These are phyloP conservation scores for Paspalum vaginatum DNA, from an alignment of 176 grass and related monocot species.

Conservation along the genomic window DNA sequence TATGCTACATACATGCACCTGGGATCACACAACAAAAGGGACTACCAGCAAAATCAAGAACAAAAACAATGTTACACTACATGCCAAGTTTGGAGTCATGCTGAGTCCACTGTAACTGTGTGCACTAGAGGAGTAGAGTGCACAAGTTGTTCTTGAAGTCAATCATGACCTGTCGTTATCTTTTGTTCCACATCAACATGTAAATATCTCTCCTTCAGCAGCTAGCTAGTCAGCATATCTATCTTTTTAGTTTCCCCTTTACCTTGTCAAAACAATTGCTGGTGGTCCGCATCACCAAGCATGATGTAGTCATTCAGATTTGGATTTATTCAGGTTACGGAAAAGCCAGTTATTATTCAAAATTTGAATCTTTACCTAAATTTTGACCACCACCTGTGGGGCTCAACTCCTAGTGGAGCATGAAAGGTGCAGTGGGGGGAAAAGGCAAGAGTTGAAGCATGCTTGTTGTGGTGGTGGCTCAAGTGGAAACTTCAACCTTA, in stretches of 20 bases:
- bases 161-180: slow-evolving; percentile 28
- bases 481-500: slow-evolving; percentile 49
- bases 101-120: slow-evolving; percentile 6
- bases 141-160: slow-evolving; percentile 24
- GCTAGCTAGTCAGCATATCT: slow-evolving; percentile 38
- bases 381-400: slow-evolving; percentile 28
- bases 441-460: slow-evolving; percentile 45
- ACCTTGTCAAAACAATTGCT: slow-evolving; percentile 42
- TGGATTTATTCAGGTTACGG: slow-evolving; percentile 40
- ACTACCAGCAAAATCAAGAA: neutral
- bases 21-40: neutral
- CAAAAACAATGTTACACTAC: slow-evolving; percentile 1
- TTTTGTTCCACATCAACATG: slow-evolving; percentile 31
- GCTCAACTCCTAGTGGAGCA: slow-evolving; percentile 38
- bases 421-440: slow-evolving; percentile 25
- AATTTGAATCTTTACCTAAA: slow-evolving; percentile 42
- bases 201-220: slow-evolving; percentile 45
- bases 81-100: slow-evolving; percentile 22
- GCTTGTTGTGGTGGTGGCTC: slow-evolving; percentile 49
- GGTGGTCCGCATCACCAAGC: slow-evolving; percentile 52
- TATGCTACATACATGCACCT: neutral
- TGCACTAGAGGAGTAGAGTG: slow-evolving; percentile 15
- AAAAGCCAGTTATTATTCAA: slow-evolving; percentile 4
- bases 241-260: slow-evolving; percentile 44
- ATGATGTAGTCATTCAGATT: slow-evolving; percentile 36